phyloP scores from a whole-genome alignment of 805 yeast genomes.

The Kuraishia hungarica region DNA sequence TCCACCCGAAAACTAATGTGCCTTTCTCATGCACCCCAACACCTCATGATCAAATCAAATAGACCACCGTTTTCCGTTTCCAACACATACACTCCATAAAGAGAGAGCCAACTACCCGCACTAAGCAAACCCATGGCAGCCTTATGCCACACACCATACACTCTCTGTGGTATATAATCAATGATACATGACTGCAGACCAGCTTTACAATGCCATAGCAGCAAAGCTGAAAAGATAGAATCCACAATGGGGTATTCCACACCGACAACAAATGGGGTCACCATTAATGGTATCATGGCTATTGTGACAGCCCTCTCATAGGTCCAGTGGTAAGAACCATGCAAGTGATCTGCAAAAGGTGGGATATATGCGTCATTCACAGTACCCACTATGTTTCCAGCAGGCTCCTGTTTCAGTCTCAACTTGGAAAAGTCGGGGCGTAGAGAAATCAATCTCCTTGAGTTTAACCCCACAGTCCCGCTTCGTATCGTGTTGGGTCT shows the following conservation, averaged over 20 bases:
- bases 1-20: background rate
- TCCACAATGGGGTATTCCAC: conserved; percentile 31
- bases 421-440: conserved; percentile 2
- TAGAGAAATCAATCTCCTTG: background rate
- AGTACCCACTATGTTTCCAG: conserved; percentile 63
- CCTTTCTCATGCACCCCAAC: conserved; percentile 48
- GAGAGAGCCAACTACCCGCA: conserved; percentile 54
- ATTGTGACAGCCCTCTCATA: conserved; percentile 54
- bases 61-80: conserved; percentile 79
- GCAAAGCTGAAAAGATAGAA: conserved; percentile 21
- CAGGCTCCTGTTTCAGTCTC: conserved; percentile 39
- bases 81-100: conserved; percentile 67
- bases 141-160: conserved; percentile 57
- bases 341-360: conserved; percentile 44
- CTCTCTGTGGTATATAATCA: conserved; percentile 72
- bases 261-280: conserved; percentile 54
- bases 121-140: conserved; percentile 51
- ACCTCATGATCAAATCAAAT: conserved; percentile 47
- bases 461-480: background rate
- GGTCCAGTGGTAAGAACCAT: conserved; percentile 74
- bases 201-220: conserved; percentile 57
- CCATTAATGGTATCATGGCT: conserved; percentile 54
- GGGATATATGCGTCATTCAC: conserved; percentile 65
- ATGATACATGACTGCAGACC: conserved; percentile 73
- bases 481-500: background rate